Conservation (phyloP, 495 filamentous ascomycete genomes). For the Delitschia confertaspora region DNA sequence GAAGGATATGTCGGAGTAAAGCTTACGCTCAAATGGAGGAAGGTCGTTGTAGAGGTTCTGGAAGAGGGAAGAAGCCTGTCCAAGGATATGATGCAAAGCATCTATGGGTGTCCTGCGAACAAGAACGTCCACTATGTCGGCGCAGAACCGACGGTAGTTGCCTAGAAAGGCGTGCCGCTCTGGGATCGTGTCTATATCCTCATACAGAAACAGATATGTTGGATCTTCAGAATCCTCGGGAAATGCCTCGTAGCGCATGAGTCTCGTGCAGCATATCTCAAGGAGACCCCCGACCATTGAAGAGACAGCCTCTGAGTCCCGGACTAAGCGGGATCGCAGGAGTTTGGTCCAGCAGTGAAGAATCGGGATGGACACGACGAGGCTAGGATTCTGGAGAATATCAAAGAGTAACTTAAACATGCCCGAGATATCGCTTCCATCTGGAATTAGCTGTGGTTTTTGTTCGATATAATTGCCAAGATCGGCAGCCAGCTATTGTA, state of each 20-base stretch:
- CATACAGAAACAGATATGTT: conserved; percentile 69
- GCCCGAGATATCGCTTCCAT: conserved; percentile 57
- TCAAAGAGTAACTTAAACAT: conserved; percentile 72
- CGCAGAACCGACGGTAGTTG: conserved; percentile 87
- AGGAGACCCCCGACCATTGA: conserved; percentile 65
- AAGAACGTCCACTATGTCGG: conserved; percentile 73
- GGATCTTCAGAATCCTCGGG: conserved; percentile 72
- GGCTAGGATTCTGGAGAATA: conserved; percentile 74
- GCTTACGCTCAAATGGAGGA: conserved; percentile 56
- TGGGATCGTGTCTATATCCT: conserved; percentile 90
- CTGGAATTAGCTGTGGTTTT: conserved; percentile 52
- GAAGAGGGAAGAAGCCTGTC: conserved; percentile 62
- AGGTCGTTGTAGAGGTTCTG: conserved; percentile 64
- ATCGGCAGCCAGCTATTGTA: conserved; percentile 64
- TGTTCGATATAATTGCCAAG: conserved; percentile 76
- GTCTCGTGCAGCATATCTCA: conserved; percentile 64
- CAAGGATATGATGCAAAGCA: conserved; percentile 76
- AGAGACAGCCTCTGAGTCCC: conserved; percentile 56
- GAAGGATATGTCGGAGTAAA: background rate
- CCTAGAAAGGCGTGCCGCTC: conserved; percentile 96
- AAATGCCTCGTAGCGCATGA: conserved; percentile 77
- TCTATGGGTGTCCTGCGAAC: conserved; percentile 71
- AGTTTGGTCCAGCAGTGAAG: conserved; percentile 84
- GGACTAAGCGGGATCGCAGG: conserved; percentile 55
- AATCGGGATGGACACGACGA: conserved; percentile 85